phyloP scores from a whole-genome alignment of 306 rosid genomes.

The Vachellia pachyceras region DNA sequence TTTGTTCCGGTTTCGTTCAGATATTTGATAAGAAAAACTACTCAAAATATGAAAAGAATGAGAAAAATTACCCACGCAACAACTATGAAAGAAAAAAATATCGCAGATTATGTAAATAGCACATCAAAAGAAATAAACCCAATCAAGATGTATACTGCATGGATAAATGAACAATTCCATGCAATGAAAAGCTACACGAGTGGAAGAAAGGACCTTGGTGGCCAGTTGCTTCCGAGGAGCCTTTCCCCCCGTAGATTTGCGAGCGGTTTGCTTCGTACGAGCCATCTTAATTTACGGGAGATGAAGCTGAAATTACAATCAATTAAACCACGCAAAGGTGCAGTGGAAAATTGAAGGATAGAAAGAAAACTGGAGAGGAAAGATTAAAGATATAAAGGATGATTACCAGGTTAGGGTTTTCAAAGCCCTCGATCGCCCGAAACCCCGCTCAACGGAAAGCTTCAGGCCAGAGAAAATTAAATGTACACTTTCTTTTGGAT shows the following conservation, averaged over 20 bases:
- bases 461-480: background rate
- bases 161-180: background rate
- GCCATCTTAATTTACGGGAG: slow-evolving; percentile 34
- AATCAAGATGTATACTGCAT: background rate
- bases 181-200: background rate
- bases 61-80: no score
- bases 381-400: background rate
- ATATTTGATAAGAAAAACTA: background rate
- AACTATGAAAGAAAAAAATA: background rate
- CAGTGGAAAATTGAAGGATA: background rate
- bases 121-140: background rate
- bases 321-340: background rate
- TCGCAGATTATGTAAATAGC: background rate
- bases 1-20: background rate
- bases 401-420: slow-evolving; percentile 38
- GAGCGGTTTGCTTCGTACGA: slow-evolving; percentile 53
- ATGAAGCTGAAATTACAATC: slow-evolving; percentile 12
- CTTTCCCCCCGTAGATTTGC: slow-evolving; percentile 48
- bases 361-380: background rate
- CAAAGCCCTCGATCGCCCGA: background rate
- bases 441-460: background rate
- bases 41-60: background rate
- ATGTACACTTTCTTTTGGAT: background rate
- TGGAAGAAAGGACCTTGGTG: slow-evolving; percentile 40
- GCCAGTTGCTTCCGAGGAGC: slow-evolving; percentile 54